A percentile compares a stretch with the other conserved stretches of the same genome.
These are phyloP conservation scores for Ophiognomonia clavigignenti-juglandacearum DNA, from an alignment of 2,329 filamentous ascomycete species.

Conservation along the genomic window DNA sequence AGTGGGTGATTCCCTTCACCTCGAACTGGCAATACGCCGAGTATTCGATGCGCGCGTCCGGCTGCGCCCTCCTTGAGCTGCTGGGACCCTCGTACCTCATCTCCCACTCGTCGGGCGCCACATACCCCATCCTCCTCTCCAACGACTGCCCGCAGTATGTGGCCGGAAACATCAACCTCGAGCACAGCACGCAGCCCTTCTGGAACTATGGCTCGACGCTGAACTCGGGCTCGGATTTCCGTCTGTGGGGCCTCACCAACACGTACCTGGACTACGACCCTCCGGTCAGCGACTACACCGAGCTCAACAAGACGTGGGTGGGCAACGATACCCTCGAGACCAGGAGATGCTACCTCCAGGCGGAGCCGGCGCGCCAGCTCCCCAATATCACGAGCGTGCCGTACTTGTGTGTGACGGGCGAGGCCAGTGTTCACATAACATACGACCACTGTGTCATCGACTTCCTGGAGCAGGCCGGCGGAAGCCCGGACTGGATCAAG, in stretches of 20 bases:
- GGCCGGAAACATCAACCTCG: conserved; percentile 27
- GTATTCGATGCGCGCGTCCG: conserved; percentile 20
- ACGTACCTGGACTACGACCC: conserved; percentile 25
- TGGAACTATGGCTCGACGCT: conserved; percentile 19
- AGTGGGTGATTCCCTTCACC: conserved; percentile 33
- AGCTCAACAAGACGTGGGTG: conserved; percentile 22
- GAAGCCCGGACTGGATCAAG: conserved; percentile 36
- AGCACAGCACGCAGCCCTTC: conserved; percentile 25
- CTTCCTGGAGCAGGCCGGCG: conserved; percentile 44
- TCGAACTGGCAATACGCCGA: conserved; percentile 19
- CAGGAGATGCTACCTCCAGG: conserved; percentile 24
- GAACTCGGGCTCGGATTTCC: conserved; percentile 7
- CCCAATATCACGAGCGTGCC: conserved; percentile 40
- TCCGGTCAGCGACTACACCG: conserved; percentile 19
- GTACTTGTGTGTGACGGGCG: conserved; percentile 40
- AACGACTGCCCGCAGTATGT: conserved; percentile 24
- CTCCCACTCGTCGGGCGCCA: conserved; percentile 21
- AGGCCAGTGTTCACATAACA: conserved; percentile 44
- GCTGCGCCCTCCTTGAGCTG: conserved; percentile 20
- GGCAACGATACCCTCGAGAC: conserved; percentile 19
- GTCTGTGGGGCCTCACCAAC: conserved; percentile 24
- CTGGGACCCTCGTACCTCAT: conserved; percentile 25
- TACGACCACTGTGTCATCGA: conserved; percentile 50
- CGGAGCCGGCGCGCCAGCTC: conserved; percentile 30
- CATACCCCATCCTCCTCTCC: conserved; percentile 23